Percentiles rank a stretch among this genome's conserved stretches.
phyloP scores from a whole-genome alignment of 805 yeast species.

The Wickerhamiella azymoides region DNA sequence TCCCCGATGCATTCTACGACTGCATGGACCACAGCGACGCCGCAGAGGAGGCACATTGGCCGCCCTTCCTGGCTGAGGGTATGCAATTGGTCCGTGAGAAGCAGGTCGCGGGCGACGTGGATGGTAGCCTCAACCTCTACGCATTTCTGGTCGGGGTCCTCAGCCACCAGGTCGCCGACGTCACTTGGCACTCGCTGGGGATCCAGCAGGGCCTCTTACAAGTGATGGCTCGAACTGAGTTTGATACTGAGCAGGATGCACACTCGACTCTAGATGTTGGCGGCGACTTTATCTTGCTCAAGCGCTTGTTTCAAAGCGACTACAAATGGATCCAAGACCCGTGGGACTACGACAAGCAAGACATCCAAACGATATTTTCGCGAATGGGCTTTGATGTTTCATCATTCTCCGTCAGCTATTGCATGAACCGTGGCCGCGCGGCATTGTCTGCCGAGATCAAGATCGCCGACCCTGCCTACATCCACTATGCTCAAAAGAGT shows the following conservation, averaged over 20 bases:
- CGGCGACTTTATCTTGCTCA: slow-evolving; percentile 44
- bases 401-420: slow-evolving; percentile 29
- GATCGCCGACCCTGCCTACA: slow-evolving; percentile 23
- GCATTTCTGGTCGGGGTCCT: slow-evolving; percentile 47
- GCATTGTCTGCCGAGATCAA: slow-evolving; percentile 37
- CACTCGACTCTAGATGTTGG: slow-evolving; percentile 45
- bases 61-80: slow-evolving; percentile 41
- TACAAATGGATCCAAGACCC: slow-evolving; percentile 20
- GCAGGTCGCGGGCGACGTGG: slow-evolving; percentile 15
- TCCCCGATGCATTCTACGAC: slow-evolving; percentile 55
- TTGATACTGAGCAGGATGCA: slow-evolving; percentile 38
- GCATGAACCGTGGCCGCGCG: slow-evolving; percentile 42
- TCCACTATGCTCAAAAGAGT: slow-evolving; percentile 27
- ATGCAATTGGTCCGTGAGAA: slow-evolving; percentile 31
- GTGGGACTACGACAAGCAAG: slow-evolving; percentile 31
- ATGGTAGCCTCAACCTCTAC: slow-evolving; percentile 24
- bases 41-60: slow-evolving; percentile 61
- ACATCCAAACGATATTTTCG: slow-evolving; percentile 30
- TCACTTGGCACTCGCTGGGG: slow-evolving; percentile 53
- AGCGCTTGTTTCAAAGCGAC: slow-evolving; percentile 26
- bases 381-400: slow-evolving; percentile 29
- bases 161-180: slow-evolving; percentile 50
- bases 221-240: slow-evolving; percentile 39
- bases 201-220: slow-evolving; percentile 41
- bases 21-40: slow-evolving; percentile 38